Percentiles rank a stretch among this genome's conserved stretches.
Evolutionary conservation across 495 filamentous ascomycete species (phyloP).

Genomic region (Trichoderma orchidacearum): DNA sequence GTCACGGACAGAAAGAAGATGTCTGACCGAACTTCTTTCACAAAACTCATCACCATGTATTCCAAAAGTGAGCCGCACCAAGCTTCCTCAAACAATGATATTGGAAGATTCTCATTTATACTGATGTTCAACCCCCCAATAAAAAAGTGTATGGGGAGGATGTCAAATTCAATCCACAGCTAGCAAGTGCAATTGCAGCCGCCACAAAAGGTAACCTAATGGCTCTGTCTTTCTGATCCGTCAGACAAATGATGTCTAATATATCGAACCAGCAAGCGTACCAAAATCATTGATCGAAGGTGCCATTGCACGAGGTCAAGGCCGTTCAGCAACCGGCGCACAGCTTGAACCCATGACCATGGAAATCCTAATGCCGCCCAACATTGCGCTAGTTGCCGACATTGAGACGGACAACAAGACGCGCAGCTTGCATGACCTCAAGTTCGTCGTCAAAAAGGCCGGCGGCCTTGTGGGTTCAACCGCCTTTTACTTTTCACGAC

Average conservation of each 20-base stretch:
- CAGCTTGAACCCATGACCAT: conserved; percentile 61
- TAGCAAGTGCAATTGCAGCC: conserved; percentile 53
- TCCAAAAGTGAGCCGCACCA: conserved; percentile 30
- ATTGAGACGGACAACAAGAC: conserved; percentile 65
- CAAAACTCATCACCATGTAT: conserved; percentile 36
- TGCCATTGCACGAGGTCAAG: conserved; percentile 79
- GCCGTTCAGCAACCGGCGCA: conserved; percentile 54
- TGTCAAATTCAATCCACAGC: conserved; percentile 54
- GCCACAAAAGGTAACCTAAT: conserved; percentile 74
- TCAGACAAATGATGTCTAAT: too few relatives aligned
- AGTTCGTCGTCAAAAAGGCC: conserved; percentile 48
- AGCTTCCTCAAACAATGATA: neutral
- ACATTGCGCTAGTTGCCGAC: conserved; percentile 66
- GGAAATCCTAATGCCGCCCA: conserved; percentile 69
- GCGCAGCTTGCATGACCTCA: conserved; percentile 58
- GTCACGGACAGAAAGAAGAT: conserved; percentile 54
- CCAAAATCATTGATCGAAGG: conserved; percentile 73
- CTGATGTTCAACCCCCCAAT: too few relatives aligned
- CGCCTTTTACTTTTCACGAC: conserved; percentile 71
- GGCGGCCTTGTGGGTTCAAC: conserved; percentile 60
- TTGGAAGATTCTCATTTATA: neutral
- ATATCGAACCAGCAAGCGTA: conserved; percentile 41
- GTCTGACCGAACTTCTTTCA: conserved; percentile 25
- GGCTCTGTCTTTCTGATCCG: conserved; percentile 5
- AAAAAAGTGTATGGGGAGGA: conserved; percentile 48